phyloP scores from a whole-genome alignment of 495 filamentous ascomycete genomes.

The Trichoderma erinaceum region DNA sequence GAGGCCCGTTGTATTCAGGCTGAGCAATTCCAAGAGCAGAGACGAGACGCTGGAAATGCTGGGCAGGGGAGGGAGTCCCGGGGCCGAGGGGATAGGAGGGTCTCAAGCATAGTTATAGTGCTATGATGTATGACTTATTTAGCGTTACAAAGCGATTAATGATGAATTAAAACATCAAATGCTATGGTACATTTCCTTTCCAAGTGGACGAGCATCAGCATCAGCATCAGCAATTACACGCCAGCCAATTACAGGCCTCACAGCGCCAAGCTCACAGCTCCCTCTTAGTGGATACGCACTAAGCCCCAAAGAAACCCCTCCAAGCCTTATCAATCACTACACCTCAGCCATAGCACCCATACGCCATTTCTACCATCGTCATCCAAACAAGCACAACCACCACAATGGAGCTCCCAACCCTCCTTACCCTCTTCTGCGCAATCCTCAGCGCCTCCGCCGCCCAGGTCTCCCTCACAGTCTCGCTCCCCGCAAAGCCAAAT shows the following conservation, averaged over 20 bases:
- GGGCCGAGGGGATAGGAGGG: background rate
- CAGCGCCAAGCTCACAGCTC: background rate
- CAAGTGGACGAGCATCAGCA: background rate
- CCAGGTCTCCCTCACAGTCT: conserved; percentile 3
- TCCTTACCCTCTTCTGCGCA: background rate
- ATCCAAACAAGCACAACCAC: background rate
- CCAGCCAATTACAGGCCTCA: conserved; percentile 1
- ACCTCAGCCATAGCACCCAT: background rate
- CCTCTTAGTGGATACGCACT: background rate
- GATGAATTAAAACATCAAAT: background rate
- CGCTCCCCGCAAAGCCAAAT: conserved; percentile 33
- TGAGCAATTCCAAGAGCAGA: conserved; percentile 6
- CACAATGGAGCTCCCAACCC: background rate
- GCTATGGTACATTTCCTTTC: background rate
- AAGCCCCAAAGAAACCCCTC: background rate
- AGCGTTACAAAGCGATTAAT: background rate
- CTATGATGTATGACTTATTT: background rate
- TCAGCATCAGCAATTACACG: background rate
- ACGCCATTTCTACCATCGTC: background rate
- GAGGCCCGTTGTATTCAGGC: background rate
- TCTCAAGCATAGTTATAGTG: background rate
- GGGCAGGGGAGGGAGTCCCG: conserved; percentile 6
- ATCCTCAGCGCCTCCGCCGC: background rate
- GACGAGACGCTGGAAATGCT: conserved; percentile 6
- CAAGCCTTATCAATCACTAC: background rate